Conservation (phyloP, 176 grass and related monocot species). For the Paspalum notatum region DNA sequence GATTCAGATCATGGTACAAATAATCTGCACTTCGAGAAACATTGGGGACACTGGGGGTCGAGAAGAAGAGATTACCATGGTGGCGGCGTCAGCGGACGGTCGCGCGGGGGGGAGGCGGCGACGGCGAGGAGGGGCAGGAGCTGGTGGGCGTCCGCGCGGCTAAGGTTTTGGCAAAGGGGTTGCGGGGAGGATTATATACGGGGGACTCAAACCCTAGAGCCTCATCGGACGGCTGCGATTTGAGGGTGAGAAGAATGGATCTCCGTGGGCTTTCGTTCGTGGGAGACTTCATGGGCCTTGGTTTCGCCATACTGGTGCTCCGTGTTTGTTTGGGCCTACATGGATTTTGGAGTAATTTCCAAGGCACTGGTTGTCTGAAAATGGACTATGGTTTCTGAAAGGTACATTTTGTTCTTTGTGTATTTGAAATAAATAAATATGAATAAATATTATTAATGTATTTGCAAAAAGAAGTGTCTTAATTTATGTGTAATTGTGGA, state of each 20-base stretch:
- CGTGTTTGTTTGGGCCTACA: not conserved
- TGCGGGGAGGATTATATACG: constrained; percentile 1
- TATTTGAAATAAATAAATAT: too few relatives aligned
- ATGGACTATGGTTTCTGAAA: too few relatives aligned
- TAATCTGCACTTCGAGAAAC: not conserved
- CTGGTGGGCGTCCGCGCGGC: constrained; percentile 27
- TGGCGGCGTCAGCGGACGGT: not conserved
- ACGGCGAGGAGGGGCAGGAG: not conserved
- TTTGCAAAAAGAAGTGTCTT: too few relatives aligned
- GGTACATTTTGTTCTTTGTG: too few relatives aligned
- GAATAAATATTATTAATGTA: too few relatives aligned
- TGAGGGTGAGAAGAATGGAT: not conserved
- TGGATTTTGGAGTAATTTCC: not conserved
- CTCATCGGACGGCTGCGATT: constrained; percentile 48
- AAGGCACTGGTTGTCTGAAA: too few relatives aligned
- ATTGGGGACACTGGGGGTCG: too few relatives aligned
- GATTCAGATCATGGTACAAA: not conserved
- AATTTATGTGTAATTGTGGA: too few relatives aligned
- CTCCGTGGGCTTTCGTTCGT: not conserved
- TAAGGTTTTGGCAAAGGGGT: not conserved
- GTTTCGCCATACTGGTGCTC: not conserved
- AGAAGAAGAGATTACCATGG: constrained; percentile 31
- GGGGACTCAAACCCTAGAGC: constrained; percentile 44
- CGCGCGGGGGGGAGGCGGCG: not conserved
- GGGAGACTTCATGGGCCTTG: not conserved